Evolutionary conservation across 208 protist species (phyloP).

Genomic region (Trypanosoma scelopori): DNA sequence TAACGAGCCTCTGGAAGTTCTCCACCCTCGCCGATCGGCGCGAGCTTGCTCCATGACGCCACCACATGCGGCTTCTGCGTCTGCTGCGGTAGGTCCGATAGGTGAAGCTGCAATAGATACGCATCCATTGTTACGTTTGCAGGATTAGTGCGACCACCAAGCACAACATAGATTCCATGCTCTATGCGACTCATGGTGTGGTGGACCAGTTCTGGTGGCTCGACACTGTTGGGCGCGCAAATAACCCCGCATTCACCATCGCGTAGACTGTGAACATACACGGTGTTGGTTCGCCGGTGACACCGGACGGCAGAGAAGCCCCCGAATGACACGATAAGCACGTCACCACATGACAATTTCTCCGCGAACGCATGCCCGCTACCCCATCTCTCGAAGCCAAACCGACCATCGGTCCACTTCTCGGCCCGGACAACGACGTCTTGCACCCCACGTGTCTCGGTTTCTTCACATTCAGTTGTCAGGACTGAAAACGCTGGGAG

Average conservation of each 20-base stretch:
- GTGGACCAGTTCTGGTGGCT: constrained; percentile 61
- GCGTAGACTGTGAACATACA: constrained; percentile 69
- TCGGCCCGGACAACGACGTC: constrained; percentile 12
- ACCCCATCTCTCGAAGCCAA: constrained; percentile 83
- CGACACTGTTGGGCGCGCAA: background rate
- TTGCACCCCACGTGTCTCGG: background rate
- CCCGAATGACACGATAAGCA: constrained; percentile 75
- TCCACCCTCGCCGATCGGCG: background rate
- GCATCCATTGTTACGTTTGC: constrained; percentile 36
- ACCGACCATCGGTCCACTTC: constrained; percentile 75
- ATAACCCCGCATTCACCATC: constrained; percentile 63
- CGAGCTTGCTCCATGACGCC: constrained; percentile 12
- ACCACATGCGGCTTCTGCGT: constrained; percentile 7
- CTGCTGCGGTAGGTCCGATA: constrained; percentile 10
- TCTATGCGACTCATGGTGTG: constrained; percentile 67
- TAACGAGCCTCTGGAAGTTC: constrained; percentile 34
- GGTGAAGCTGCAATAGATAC: constrained; percentile 49
- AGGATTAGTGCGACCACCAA: constrained; percentile 84
- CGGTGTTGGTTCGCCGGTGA: constrained; percentile 64
- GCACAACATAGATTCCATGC: constrained; percentile 56
- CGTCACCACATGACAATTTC: constrained; percentile 30
- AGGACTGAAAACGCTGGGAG: constrained; percentile 17
- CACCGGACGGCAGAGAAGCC: constrained; percentile 58
- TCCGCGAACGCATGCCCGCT: constrained; percentile 58
- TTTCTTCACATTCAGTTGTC: background rate